Base-by-base conservation (phyloP, 331 rosid genomes). In the Cucumis variabilis region DNA sequence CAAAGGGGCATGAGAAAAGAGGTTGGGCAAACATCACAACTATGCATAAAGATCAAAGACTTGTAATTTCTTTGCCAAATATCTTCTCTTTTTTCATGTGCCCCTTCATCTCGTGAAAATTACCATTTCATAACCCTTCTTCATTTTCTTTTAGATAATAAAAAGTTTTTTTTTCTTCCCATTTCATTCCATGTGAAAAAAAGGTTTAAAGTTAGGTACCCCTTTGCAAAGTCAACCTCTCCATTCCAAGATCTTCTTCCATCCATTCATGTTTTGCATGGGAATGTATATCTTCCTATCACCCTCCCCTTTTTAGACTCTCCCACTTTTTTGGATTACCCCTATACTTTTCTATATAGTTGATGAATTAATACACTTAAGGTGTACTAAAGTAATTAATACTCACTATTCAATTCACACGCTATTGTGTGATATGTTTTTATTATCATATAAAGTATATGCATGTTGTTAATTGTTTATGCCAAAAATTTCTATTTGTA, bases 141-240 rank as follows among this genome's bases (percentile, higher is more conserved):
- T 27, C 48, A 44, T 7, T 44, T 44, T 44, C 8, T 44, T 44
- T 44, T 5, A 44, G 10, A 44, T 44, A 44, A 44, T 44, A 44
- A 44, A 44, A 44, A 44, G n/a, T n/a, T 44, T 44, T 6, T 14
- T 13, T 13, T 75, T 44, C 55, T 33, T 73, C 81, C 53, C 53
- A 76, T 68, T 68, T 68, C 74, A 68, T 78, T 78, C 83, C 83
- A 78, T 78, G 83, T 78, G 83, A 76, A 78, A 46, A 78, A 25
- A 78, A 15, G 41, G 66, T 50, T 78, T 78, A 50, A 50, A 77
- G 83, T 11, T 77, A n/a, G 20, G 70, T 65, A 65, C 16, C 41
- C 83, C 62, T 46, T 46, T 50, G 0, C 65, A 41, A 78, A 78
- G 83, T 78, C 83, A 78, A 78, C 83, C 80, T 19, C 25, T 19